These are phyloP conservation scores for Diophrys sp. DNA, from an alignment of 73 alveolate species.

Conservation along the genomic window DNA sequence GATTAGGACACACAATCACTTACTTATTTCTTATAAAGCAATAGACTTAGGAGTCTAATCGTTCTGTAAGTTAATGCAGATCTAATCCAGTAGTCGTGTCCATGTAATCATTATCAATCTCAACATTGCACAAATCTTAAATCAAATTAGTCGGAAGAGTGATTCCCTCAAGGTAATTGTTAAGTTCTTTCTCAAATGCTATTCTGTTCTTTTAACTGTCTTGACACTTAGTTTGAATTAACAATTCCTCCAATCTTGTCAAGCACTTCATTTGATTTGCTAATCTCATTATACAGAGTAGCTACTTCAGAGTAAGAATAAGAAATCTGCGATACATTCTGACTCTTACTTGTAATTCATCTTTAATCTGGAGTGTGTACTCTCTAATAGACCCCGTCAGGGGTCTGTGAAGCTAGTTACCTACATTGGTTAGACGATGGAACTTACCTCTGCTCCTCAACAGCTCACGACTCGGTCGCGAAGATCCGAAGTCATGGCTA, in stretches of 20 bases:
- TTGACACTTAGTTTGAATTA: slow-evolving; percentile 42
- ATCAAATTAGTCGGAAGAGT: slow-evolving; percentile 49
- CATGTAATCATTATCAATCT: slow-evolving; percentile 59
- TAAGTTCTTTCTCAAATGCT: slow-evolving; percentile 50
- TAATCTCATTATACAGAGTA: slow-evolving; percentile 54
- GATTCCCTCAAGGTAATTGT: slow-evolving; percentile 35
- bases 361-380: slow-evolving; percentile 48
- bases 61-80: slow-evolving; percentile 10
- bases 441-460: no score
- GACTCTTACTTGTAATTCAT: slow-evolving; percentile 48
- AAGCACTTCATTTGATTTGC: slow-evolving; percentile 47
- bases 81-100: slow-evolving; percentile 45
- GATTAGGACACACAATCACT: neutral
- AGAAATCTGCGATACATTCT: slow-evolving; percentile 49
- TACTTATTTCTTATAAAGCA: slow-evolving; percentile 12
- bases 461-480: no score
- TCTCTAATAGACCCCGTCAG: no score
- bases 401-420: no score
- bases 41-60: neutral
- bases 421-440: no score
- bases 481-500: no score
- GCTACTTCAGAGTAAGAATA: slow-evolving; percentile 56
- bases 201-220: slow-evolving; percentile 49
- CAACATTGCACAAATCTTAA: slow-evolving; percentile 52
- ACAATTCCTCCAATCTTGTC: slow-evolving; percentile 53